Evolutionary conservation across 805 yeast species (phyloP).

Genomic region (Torulaspora delbrueckii): DNA sequence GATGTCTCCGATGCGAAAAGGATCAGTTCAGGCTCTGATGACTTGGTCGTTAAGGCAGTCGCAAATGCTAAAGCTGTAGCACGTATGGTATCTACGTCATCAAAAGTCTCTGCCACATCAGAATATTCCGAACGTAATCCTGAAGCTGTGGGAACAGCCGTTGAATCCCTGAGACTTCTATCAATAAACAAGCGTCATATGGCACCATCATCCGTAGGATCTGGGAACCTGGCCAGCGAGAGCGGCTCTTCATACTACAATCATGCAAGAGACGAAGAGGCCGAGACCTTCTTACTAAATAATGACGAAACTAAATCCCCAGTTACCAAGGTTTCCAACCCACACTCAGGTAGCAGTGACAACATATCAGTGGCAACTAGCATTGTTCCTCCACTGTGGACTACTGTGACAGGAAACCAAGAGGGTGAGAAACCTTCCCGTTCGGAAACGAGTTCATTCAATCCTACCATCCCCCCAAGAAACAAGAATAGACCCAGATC

Average conservation of each 20-base stretch:
- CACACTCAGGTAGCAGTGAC: constrained; percentile 12
- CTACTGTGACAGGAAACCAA: constrained; percentile 15
- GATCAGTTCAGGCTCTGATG: constrained; percentile 7
- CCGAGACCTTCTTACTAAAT: neutral
- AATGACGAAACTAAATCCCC: neutral
- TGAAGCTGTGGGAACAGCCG: neutral
- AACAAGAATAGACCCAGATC: constrained; percentile 33
- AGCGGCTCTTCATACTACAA: constrained; percentile 22
- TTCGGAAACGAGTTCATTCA: constrained; percentile 20
- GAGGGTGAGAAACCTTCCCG: constrained; percentile 19
- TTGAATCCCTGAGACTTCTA: constrained; percentile 16
- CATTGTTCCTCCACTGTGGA: constrained; percentile 25
- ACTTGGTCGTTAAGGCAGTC: constrained; percentile 18
- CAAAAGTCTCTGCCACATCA: constrained; percentile 5
- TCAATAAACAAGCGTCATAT: constrained; percentile 13
- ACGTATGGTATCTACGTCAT: constrained; percentile 14
- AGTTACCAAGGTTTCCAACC: neutral
- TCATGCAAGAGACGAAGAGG: constrained; percentile 8
- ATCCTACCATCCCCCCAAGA: constrained; percentile 35
- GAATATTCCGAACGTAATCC: constrained; percentile 5
- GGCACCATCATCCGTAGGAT: constrained; percentile 19
- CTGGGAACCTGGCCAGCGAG: constrained; percentile 24
- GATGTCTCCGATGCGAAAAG: constrained; percentile 2
- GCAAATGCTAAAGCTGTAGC: constrained; percentile 24
- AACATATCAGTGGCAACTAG: constrained; percentile 25